Conservation (phyloP, 306 rosid species). For the Acacia melanoxylon region DNA sequence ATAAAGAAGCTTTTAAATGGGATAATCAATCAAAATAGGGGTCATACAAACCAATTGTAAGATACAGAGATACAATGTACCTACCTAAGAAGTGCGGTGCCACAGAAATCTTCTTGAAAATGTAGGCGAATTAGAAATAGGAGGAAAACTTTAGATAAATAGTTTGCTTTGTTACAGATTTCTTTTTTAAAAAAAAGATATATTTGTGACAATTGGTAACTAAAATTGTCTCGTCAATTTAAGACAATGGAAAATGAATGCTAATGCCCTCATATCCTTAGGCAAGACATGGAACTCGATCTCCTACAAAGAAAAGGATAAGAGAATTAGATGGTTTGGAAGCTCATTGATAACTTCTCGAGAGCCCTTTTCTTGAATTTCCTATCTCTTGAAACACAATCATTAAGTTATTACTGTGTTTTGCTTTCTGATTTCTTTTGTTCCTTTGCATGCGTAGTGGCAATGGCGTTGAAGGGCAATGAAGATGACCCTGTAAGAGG, state of each 20-base stretch:
- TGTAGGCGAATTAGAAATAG: too few relatives aligned
- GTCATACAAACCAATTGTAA: neutral
- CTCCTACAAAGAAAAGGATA: too few relatives aligned
- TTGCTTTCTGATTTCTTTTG: too few relatives aligned
- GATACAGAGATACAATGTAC: constrained; percentile 30
- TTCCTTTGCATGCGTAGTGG: too few relatives aligned
- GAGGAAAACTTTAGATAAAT: neutral
- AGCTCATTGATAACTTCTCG: too few relatives aligned
- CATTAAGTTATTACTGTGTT: too few relatives aligned
- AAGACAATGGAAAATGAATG: neutral
- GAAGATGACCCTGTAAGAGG: too few relatives aligned
- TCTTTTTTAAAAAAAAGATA: neutral
- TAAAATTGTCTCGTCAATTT: neutral
- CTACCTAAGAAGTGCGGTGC: constrained; percentile 93
- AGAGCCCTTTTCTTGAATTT: too few relatives aligned
- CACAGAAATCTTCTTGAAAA: constrained; percentile 92
- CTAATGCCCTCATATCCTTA: constrained; percentile 30
- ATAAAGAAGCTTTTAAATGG: constrained; percentile 11
- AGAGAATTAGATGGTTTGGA: too few relatives aligned
- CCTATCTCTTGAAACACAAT: too few relatives aligned
- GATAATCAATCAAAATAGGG: constrained; percentile 5
- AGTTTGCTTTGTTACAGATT: neutral
- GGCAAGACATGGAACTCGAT: too few relatives aligned
- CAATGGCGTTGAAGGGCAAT: too few relatives aligned
- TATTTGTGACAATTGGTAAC: neutral